Evolutionary conservation across 2,329 filamentous ascomycete species (phyloP), one percentile per base, ranked within the genome.

Genomic region (Bisporella sp.): DNA sequence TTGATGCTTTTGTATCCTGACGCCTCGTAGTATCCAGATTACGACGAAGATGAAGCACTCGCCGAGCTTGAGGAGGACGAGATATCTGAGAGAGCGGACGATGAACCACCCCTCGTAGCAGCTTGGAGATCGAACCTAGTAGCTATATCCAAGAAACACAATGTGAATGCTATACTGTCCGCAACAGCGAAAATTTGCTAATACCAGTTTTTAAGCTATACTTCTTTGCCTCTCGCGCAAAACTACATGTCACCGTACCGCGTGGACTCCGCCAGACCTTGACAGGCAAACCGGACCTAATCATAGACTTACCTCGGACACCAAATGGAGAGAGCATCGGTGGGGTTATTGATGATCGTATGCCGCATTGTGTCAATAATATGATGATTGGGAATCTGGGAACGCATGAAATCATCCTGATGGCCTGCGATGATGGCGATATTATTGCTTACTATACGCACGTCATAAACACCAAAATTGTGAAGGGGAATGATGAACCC

Each of bases 351-450:
- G 76, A 83, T 50, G 53, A 53, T 0, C 30, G 47, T 1, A 68
- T 69, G 6, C 75, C 78, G 1, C 85, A 91, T 63, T 73, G 76
- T 31, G 75, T 87, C 45, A 92, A 91, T 60, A 78, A 85, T 56
- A 69, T 91, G 12, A 72, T 85, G 8, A 74, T 86, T 30, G 85
- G 85, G 12, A 77, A 85, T 44, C 68, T 92, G 9, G 88, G 88
- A 0, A 69, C 75, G 5, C 72, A 85, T 46, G 88, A 93, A 65
- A 77, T 90, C 31, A 58, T 92, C 5, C 66, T 89, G 4, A 69
- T 83, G 41, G 77, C 74, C 35, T 88, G 79, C 51, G 88, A 92
- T 58, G 85, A 89, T 54, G 88, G 88, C 5, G 87, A 92, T 62
- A 77, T 90, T 2, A 71, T 81, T 44, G 85, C 78, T 5, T 91